phyloP scores from a whole-genome alignment of 1,284 basidiomycete genomes.

The Heterobasidion parviporum region DNA sequence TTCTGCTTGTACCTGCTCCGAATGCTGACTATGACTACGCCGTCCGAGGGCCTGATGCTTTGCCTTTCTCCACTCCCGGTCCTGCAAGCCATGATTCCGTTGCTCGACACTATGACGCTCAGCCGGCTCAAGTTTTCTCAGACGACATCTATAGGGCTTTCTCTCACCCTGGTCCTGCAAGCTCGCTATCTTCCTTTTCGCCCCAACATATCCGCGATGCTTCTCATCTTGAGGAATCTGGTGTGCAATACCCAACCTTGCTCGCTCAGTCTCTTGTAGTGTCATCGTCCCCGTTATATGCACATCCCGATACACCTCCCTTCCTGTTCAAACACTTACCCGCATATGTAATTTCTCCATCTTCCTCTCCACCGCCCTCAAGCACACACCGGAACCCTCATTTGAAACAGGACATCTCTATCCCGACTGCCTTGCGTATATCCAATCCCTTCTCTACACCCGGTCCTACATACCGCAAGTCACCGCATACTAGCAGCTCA shows the following conservation, averaged over 20 bases:
- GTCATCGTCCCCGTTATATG: background rate
- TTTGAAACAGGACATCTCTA: slow-evolving; percentile 20
- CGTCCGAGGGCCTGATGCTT: background rate
- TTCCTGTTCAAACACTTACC: background rate
- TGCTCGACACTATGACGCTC: background rate
- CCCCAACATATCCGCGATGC: background rate
- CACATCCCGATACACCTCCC: background rate
- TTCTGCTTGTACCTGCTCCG: background rate
- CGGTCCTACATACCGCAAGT: slow-evolving; percentile 26
- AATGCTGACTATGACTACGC: background rate
- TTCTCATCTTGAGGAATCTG: background rate
- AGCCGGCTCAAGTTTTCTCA: background rate
- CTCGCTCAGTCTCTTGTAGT: background rate
- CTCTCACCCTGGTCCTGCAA: background rate
- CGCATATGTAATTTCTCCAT: background rate
- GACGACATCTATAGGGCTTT: background rate
- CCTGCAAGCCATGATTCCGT: slow-evolving; percentile 6
- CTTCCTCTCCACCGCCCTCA: background rate
- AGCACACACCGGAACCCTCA: background rate
- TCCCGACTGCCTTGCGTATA: slow-evolving; percentile 22
- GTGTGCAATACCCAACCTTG: background rate
- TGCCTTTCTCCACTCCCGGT: slow-evolving; percentile 30
- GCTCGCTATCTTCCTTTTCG: background rate
- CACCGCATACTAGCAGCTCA: slow-evolving; percentile 48
- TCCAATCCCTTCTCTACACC: slow-evolving; percentile 11